Evolutionary conservation across 2,329 filamentous ascomycete genomes (phyloP).

Genomic region (Myriosclerotinia duriaeana): DNA sequence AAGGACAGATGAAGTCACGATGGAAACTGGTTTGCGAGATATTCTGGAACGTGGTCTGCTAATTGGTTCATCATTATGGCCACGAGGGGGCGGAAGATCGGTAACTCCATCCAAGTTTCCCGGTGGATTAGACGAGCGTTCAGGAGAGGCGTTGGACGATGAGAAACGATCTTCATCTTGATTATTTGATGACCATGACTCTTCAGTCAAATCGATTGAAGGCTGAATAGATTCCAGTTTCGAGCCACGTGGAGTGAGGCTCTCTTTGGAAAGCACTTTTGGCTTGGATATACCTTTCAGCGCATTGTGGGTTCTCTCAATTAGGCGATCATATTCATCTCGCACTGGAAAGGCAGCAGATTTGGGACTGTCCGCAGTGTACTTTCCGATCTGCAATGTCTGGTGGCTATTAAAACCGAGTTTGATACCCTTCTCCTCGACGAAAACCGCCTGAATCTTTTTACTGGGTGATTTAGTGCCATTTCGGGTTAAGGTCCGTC

Average conservation of each 20-base stretch:
- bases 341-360: slow-evolving; percentile 24
- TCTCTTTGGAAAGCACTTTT: slow-evolving; percentile 17
- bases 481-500: slow-evolving; percentile 41
- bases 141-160: not conserved
- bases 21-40: slow-evolving; percentile 12
- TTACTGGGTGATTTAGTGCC: slow-evolving; percentile 33
- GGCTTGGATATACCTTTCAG: slow-evolving; percentile 37
- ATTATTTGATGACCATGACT: slow-evolving; percentile 21
- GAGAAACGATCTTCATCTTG: slow-evolving; percentile 30
- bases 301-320: slow-evolving; percentile 38
- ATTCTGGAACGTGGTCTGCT: slow-evolving; percentile 8
- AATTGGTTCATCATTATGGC: not conserved
- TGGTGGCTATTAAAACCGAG: slow-evolving; percentile 57
- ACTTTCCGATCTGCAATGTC: slow-evolving; percentile 46
- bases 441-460: slow-evolving; percentile 23
- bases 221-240: not conserved
- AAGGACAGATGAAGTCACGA: slow-evolving; percentile 4
- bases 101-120: not conserved
- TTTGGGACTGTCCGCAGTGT: slow-evolving; percentile 37
- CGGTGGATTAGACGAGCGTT: not conserved
- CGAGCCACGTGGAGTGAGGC: not conserved
- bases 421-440: slow-evolving; percentile 43
- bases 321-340: slow-evolving; percentile 37
- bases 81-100: not conserved
- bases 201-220: not conserved